Conservation (phyloP, 495 filamentous ascomycete genomes). For the Aspergillus asperescens region DNA sequence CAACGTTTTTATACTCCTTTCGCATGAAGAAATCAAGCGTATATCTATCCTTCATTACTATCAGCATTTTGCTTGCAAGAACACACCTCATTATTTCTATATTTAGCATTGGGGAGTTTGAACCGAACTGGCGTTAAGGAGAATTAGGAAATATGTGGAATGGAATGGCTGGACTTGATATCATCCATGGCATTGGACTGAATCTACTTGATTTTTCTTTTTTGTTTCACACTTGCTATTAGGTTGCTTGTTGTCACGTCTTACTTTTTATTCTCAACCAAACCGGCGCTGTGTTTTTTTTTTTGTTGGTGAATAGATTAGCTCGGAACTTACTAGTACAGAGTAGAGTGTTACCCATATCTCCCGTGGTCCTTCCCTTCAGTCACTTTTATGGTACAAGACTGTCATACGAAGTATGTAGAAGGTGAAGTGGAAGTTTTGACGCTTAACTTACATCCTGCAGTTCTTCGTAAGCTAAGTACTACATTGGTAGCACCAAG, state of each 20-base stretch:
- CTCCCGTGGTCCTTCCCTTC: too few relatives aligned
- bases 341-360: too few relatives aligned
- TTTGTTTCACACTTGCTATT: background rate
- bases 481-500: too few relatives aligned
- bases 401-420: too few relatives aligned
- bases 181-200: background rate
- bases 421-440: too few relatives aligned
- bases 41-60: background rate
- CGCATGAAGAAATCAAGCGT: background rate
- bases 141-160: background rate
- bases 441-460: too few relatives aligned
- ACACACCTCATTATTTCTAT: too few relatives aligned
- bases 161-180: background rate
- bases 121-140: background rate
- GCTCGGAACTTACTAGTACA: too few relatives aligned
- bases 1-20: background rate
- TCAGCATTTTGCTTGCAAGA: background rate
- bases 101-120: background rate
- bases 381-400: too few relatives aligned
- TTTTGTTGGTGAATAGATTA: background rate
- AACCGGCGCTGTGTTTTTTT: background rate
- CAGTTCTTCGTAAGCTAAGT: too few relatives aligned
- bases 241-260: background rate
- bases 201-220: background rate
- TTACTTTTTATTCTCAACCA: background rate